Percentiles rank a stretch among this genome's conserved stretches.
These are phyloP conservation scores for Wallacemonas rigidus DNA, from an alignment of 208 protist genomes.

Conservation along the genomic window DNA sequence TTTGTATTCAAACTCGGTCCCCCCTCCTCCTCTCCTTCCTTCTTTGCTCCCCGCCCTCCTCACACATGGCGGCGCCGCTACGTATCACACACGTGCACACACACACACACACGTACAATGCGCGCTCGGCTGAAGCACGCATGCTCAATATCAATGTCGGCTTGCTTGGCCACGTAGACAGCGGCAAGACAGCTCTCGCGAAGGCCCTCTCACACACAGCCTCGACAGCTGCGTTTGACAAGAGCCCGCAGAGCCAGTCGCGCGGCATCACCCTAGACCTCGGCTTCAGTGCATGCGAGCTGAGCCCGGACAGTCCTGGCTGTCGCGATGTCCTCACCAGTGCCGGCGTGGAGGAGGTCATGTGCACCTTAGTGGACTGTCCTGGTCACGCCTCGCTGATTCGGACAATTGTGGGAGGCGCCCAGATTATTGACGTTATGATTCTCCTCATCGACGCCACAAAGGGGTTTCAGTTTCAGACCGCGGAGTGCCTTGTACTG, in stretches of 20 bases:
- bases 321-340: constrained; percentile 21
- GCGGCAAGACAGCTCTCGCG: constrained; percentile 95
- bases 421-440: constrained; percentile 98
- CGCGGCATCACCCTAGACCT: constrained; percentile 98
- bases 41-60: not conserved
- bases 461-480: constrained; percentile 99
- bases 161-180: constrained; percentile 97
- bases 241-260: constrained; percentile 95
- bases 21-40: not conserved
- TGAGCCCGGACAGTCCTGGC: constrained; percentile 22
- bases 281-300: constrained; percentile 94
- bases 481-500: constrained; percentile 94
- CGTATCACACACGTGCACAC: too few species aligned
- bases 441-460: constrained; percentile 96
- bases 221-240: constrained; percentile 98
- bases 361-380: constrained; percentile 98
- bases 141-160: constrained; percentile 96
- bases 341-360: constrained; percentile 37
- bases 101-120: too few species aligned
- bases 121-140: not conserved
- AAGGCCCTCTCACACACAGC: constrained; percentile 91
- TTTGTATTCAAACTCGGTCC: not conserved
- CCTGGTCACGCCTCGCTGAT: constrained; percentile 98
- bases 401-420: constrained; percentile 97
- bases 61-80: too few species aligned